phyloP scores from a whole-genome alignment of 106 monocot genomes.

The Acorus calamus region DNA sequence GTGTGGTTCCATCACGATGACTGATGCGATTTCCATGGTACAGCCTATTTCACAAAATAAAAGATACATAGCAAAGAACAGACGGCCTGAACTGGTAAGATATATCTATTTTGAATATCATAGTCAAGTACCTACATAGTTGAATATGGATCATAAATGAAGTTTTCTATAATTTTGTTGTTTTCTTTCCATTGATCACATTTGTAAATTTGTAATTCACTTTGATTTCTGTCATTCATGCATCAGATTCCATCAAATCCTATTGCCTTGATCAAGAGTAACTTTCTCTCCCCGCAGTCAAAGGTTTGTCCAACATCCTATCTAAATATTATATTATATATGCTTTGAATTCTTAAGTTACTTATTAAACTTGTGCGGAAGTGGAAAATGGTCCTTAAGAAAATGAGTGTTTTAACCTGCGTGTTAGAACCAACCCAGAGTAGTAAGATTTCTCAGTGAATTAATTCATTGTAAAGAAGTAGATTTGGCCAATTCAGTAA shows the following conservation, averaged over 20 bases:
- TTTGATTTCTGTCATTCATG: neutral
- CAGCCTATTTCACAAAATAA: slow-evolving; percentile 90
- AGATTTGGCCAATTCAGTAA: too few relatives aligned
- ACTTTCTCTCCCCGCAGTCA: slow-evolving; percentile 69
- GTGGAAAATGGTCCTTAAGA: too few relatives aligned
- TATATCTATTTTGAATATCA: neutral
- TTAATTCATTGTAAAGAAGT: too few relatives aligned
- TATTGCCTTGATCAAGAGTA: slow-evolving; percentile 60
- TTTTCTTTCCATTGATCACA: slow-evolving; percentile 1
- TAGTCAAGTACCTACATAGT: too few relatives aligned
- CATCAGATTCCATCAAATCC: slow-evolving; percentile 78
- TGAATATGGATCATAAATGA: too few relatives aligned
- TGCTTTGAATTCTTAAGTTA: neutral
- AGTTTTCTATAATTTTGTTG: neutral
- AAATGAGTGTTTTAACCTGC: too few relatives aligned
- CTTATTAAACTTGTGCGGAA: too few relatives aligned
- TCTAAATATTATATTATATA: neutral
- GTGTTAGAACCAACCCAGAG: too few relatives aligned
- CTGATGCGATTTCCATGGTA: neutral
- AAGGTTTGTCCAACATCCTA: slow-evolving; percentile 44
- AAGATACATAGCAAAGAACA: slow-evolving; percentile 78
- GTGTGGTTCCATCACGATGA: too few relatives aligned
- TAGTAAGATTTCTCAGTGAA: too few relatives aligned
- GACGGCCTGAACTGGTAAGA: slow-evolving; percentile 67
- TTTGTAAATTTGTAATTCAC: neutral